Conservation (phyloP, 148 eudicot species). For the Rheum nobile region DNA sequence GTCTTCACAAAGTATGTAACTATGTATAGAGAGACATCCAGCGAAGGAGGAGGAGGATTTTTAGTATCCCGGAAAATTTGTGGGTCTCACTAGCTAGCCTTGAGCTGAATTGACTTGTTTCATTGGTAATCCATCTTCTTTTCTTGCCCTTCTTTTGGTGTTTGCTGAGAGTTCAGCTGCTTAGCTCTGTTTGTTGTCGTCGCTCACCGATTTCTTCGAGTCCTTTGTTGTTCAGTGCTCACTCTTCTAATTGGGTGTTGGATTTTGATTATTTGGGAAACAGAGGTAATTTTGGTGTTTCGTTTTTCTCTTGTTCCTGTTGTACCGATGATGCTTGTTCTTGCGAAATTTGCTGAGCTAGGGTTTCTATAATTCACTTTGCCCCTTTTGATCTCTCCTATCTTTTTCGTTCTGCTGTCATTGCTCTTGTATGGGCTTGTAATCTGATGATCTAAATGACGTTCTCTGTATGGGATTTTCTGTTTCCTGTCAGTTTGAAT, state of each 20-base stretch:
- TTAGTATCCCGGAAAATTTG: neutral
- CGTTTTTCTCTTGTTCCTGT: neutral
- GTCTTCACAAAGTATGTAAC: neutral
- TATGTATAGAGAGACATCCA: neutral
- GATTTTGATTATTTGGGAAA: neutral
- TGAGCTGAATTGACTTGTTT: neutral
- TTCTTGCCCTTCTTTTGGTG: neutral
- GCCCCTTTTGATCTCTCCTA: neutral
- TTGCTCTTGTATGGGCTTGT: neutral
- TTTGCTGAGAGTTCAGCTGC: neutral
- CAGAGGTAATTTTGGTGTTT: neutral
- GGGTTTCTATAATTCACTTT: neutral
- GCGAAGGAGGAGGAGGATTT: neutral
- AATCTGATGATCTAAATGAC: neutral
- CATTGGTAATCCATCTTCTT: neutral
- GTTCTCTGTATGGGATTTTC: neutral
- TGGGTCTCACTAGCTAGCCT: neutral
- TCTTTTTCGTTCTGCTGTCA: neutral
- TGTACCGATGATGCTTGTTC: neutral
- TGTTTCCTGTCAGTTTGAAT: neutral
- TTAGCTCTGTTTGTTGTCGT: neutral
- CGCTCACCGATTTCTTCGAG: neutral
- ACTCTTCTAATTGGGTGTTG: neutral
- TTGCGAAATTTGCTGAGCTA: neutral
- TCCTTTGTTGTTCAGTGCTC: neutral